Percentiles rank a stretch among this genome's conserved stretches.
Evolutionary conservation across 208 protist species (phyloP).

Genomic region (Wallacemonas sp.): DNA sequence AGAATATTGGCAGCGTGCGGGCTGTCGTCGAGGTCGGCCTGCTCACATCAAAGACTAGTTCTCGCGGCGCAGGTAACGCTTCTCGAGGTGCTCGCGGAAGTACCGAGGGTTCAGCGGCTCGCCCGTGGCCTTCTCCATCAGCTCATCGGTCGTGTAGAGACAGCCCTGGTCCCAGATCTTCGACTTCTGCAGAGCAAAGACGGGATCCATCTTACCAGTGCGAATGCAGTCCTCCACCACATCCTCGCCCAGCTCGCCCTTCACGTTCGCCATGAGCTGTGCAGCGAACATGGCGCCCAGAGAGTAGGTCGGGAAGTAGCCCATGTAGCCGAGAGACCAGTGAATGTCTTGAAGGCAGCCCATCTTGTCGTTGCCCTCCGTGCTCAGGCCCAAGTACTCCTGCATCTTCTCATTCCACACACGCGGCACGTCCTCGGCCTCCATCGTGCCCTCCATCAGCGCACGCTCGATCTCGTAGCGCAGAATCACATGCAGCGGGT

Average conservation of each 20-base stretch:
- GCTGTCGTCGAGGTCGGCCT: too few species aligned
- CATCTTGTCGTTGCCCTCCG: constrained; percentile 43
- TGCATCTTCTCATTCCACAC: constrained; percentile 75
- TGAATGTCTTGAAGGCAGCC: constrained; percentile 77
- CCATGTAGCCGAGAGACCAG: constrained; percentile 51
- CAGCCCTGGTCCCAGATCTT: constrained; percentile 33
- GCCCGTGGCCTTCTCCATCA: constrained; percentile 53
- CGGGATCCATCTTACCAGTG: constrained; percentile 31
- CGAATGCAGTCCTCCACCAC: constrained; percentile 28
- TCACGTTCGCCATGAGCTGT: constrained; percentile 46
- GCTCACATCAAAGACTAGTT: constrained; percentile 9
- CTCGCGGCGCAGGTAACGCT: constrained; percentile 52
- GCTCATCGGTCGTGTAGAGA: constrained; percentile 35
- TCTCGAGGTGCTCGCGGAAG: constrained; percentile 55
- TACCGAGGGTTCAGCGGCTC: constrained; percentile 52
- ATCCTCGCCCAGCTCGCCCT: constrained; percentile 29
- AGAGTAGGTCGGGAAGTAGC: constrained; percentile 80
- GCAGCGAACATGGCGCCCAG: constrained; percentile 59
- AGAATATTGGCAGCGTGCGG: background rate
- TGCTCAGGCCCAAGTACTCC: constrained; percentile 58
- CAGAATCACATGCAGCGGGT: constrained; percentile 76
- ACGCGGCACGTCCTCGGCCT: constrained; percentile 48
- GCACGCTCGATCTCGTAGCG: constrained; percentile 70
- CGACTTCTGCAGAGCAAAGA: constrained; percentile 34
- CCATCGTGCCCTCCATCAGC: constrained; percentile 57